phyloP scores from a whole-genome alignment of 1,139 yeast genomes.

The Suhomyces atakaporum region DNA sequence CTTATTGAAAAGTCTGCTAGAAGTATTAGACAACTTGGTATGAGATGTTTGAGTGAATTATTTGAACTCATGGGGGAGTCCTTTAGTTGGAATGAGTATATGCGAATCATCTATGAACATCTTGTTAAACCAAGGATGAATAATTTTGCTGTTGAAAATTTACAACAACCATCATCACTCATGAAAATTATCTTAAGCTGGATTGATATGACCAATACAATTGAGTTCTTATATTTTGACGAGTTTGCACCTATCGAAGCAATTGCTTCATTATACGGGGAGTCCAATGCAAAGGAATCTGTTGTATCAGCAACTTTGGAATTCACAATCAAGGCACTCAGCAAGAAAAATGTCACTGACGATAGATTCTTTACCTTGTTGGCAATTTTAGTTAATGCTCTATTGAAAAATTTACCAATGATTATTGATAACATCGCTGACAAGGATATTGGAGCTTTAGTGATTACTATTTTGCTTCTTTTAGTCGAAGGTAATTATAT shows the following conservation, averaged over 20 bases:
- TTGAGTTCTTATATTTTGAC: slow-evolving; percentile 57
- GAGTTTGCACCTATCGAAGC: slow-evolving; percentile 58
- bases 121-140: slow-evolving; percentile 68
- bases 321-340: slow-evolving; percentile 51
- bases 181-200: slow-evolving; percentile 67
- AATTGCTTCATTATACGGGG: slow-evolving; percentile 54
- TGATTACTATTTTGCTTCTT: slow-evolving; percentile 54
- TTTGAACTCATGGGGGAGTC: slow-evolving; percentile 50
- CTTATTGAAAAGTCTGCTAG: slow-evolving; percentile 49
- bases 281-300: slow-evolving; percentile 62
- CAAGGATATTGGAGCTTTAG: slow-evolving; percentile 53
- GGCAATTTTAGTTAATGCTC: slow-evolving; percentile 57
- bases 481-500: slow-evolving; percentile 64
- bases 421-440: slow-evolving; percentile 47
- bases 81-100: slow-evolving; percentile 59
- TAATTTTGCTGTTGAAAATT: slow-evolving; percentile 71
- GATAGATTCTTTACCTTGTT: slow-evolving; percentile 50
- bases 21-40: slow-evolving; percentile 59
- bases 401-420: slow-evolving; percentile 52
- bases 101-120: slow-evolving; percentile 50
- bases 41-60: slow-evolving; percentile 55
- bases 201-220: slow-evolving; percentile 53
- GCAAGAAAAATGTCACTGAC: slow-evolving; percentile 39
- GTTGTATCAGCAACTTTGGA: slow-evolving; percentile 61
- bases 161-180: slow-evolving; percentile 80